These are phyloP conservation scores for Grosmannia huntii DNA, from an alignment of 2,329 filamentous ascomycete genomes.

Conservation along the genomic window DNA sequence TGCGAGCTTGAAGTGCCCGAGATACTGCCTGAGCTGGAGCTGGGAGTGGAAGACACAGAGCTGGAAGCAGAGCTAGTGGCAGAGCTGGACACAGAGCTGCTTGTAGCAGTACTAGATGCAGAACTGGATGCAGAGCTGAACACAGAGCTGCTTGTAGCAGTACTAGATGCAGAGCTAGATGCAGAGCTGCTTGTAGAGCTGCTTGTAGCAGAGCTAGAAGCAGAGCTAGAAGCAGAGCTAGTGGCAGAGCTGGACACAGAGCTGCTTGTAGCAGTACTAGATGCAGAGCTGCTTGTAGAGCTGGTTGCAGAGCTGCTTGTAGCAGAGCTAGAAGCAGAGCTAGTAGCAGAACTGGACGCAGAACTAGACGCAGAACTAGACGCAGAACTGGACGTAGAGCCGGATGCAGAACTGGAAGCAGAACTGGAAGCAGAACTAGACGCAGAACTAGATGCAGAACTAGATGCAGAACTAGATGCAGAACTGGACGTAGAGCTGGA, in stretches of 20 bases:
- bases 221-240: neutral
- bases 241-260: neutral
- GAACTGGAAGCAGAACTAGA: constrained; percentile 1
- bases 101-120: neutral
- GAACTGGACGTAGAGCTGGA: neutral
- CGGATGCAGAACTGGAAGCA: neutral
- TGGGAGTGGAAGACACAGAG: neutral
- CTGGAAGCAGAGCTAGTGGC: neutral
- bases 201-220: neutral
- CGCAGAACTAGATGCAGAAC: neutral
- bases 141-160: neutral
- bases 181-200: neutral
- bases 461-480: neutral
- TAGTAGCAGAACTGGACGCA: neutral
- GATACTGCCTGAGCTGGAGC: neutral
- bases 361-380: neutral
- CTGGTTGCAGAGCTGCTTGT: neutral
- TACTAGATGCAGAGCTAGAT: neutral
- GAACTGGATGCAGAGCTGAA: constrained; percentile 2
- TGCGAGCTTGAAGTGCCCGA: neutral
- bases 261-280: too few species aligned
- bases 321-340: too few species aligned
- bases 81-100: neutral
- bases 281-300: neutral
- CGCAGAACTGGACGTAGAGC: neutral